Conservation (phyloP, 2,329 filamentous ascomycete species). For the Coleophoma cylindrospora region DNA sequence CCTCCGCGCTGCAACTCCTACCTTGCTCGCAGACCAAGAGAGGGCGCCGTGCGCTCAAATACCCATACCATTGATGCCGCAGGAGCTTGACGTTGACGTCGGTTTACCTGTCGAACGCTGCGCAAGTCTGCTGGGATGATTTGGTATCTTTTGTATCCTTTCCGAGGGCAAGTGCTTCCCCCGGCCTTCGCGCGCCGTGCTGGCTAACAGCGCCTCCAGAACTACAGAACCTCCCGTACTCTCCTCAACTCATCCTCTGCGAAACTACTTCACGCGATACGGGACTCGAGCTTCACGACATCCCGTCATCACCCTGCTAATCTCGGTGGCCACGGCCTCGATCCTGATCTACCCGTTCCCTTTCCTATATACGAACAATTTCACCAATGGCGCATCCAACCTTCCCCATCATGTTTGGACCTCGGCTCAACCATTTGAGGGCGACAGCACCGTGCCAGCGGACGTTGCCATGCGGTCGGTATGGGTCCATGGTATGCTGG, state of each 20-base stretch:
- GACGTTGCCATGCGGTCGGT: slow-evolving; percentile 80
- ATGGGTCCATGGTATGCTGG: slow-evolving; percentile 63
- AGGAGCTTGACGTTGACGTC: neutral
- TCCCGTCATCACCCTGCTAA: slow-evolving; percentile 67
- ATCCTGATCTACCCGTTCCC: slow-evolving; percentile 70
- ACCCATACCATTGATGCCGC: neutral
- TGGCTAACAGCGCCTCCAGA: slow-evolving; percentile 33
- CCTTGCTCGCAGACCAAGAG: neutral
- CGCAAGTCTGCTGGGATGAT: slow-evolving; percentile 44
- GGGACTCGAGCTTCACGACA: slow-evolving; percentile 67
- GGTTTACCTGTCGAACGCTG: slow-evolving; percentile 12
- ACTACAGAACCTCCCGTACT: slow-evolving; percentile 70
- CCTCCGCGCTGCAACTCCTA: neutral
- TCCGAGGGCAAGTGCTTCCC: slow-evolving; percentile 60
- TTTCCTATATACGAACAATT: slow-evolving; percentile 69
- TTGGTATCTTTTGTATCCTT: slow-evolving; percentile 73
- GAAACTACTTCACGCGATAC: slow-evolving; percentile 61
- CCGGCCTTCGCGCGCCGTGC: neutral
- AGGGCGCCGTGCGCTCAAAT: neutral
- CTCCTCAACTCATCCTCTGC: slow-evolving; percentile 58
- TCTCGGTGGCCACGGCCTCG: slow-evolving; percentile 67
- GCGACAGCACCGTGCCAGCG: slow-evolving; percentile 42
- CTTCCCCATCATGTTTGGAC: slow-evolving; percentile 81
- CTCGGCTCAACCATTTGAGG: slow-evolving; percentile 59
- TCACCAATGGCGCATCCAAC: slow-evolving; percentile 65